Evolutionary conservation across 2,329 filamentous ascomycete species (phyloP), one percentile per base, ranked within the genome.

Genomic region (Fusarium sp.): DNA sequence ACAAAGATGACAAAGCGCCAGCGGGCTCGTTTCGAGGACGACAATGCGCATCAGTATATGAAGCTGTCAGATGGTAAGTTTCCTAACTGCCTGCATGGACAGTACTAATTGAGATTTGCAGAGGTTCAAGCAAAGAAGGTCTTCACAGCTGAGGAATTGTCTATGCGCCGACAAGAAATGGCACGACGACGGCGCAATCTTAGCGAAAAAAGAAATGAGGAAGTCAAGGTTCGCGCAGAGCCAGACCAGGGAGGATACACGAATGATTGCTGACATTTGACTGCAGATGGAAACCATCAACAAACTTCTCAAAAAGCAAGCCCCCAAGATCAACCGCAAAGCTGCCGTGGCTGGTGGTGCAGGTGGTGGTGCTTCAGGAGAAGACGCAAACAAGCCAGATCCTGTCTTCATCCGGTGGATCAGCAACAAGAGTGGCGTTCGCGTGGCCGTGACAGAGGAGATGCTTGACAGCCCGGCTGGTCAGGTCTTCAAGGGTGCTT

Each of bases 221-320:
- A 89, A 78, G 86, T 89, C 76, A 88, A 88, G 83, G 86, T 85
- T 80, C 55, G 77, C 41, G 17, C 14, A 5, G 11, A 29, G 18
- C 20, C 21, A 6, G 3, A 41, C 3, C 20, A 43, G 5, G 17
- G 43, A 71, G 52, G 72, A 56, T 5, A 23, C 5, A 5, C 20
- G 36, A 23, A 6, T 27, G 14, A 18, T 55, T 64, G 43, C 59
- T 63, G 31, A 72, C 50, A 39, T n/a, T 18, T 9, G 31, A 21
- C 27, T 49, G 20, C 70, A 94, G 91, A 92, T 93, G 87, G 92
- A 95, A 82, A 96, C 92, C 0, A 95, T 96, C 85, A 94, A 96
- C 82, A 94, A 94, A 74, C 88, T 96, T 3, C 87, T 96, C 51
- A 94, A 94, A 79, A 94, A 94, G 76, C 92, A 94, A 76, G 91